A percentile compares a stretch with the other conserved stretches of the same genome.
These are phyloP conservation scores for Leccinum sublutescens DNA, from an alignment of 768 basidiomycete genomes.

Conservation along the genomic window DNA sequence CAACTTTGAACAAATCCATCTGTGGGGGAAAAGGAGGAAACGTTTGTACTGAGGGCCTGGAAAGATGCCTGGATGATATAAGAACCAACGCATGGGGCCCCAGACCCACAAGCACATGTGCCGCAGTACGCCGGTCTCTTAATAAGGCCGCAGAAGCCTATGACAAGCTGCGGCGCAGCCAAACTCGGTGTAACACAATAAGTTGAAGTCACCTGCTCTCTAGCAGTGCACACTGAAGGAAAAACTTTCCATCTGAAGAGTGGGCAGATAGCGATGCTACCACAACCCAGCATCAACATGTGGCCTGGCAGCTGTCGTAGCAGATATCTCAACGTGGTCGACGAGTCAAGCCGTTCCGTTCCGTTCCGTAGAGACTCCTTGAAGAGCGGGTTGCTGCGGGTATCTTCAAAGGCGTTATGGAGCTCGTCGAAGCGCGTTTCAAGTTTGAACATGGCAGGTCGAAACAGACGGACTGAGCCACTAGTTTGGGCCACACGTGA, in stretches of 20 bases:
- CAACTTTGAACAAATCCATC: conserved; percentile 17
- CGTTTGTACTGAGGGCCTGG: neutral
- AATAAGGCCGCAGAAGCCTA: neutral
- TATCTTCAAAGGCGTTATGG: neutral
- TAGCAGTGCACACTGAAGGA: neutral
- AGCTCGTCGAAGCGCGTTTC: neutral
- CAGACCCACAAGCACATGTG: neutral
- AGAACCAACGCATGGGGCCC: neutral
- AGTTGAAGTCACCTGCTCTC: neutral
- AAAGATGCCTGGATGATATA: neutral
- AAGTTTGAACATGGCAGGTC: neutral
- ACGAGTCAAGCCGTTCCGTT: neutral
- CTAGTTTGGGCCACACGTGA: neutral
- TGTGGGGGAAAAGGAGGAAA: neutral
- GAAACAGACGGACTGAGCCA: neutral
- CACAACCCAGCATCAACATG: neutral
- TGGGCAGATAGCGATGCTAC: neutral
- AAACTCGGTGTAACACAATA: neutral
- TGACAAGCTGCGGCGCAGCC: conserved; percentile 1
- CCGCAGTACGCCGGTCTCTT: conserved; percentile 1
- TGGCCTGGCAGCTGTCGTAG: neutral
- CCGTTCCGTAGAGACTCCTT: neutral
- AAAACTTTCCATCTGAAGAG: neutral
- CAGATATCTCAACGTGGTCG: neutral
- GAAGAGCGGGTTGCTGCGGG: neutral